Evolutionary conservation across 2,329 filamentous ascomycete genomes (phyloP).

Genomic region (Talaromyces piceae): DNA sequence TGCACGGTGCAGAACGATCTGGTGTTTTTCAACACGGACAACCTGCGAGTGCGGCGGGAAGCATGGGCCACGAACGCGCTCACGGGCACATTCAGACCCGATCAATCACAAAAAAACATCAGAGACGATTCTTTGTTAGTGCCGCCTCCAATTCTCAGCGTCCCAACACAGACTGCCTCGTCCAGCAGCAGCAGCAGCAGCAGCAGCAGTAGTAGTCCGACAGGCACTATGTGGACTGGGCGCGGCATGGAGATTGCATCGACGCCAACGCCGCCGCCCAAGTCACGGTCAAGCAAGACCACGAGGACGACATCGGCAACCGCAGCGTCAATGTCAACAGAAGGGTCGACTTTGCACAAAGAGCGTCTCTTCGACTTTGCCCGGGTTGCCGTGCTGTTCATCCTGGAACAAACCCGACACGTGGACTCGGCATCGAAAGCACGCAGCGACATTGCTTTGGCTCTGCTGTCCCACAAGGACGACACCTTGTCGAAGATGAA

Average conservation of each 20-base stretch:
- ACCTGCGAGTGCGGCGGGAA: conserved; percentile 20
- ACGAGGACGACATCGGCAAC: background rate
- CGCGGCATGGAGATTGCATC: conserved; percentile 1
- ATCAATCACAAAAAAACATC: background rate
- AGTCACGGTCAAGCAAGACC: no score
- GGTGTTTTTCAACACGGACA: conserved; percentile 56
- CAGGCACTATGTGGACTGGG: background rate
- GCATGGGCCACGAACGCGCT: background rate
- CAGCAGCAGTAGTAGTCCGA: background rate
- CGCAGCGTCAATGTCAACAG: conserved; percentile 9
- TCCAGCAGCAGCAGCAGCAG: no score
- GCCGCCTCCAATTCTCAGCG: conserved; percentile 6
- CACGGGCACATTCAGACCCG: background rate
- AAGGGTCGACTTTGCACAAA: conserved; percentile 11
- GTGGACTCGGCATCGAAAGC: conserved; percentile 23
- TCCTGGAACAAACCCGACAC: conserved; percentile 28
- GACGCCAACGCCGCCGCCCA: no score
- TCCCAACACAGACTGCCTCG: no score
- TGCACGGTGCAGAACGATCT: conserved; percentile 82
- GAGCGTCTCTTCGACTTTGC: conserved; percentile 27
- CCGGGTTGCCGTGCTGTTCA: conserved; percentile 35
- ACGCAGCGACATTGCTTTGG: conserved; percentile 23
- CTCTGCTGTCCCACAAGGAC: conserved; percentile 20
- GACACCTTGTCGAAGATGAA: conserved; percentile 15
- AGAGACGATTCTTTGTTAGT: conserved; percentile 4